A percentile compares a stretch with the other conserved stretches of the same genome.
Evolutionary conservation across 202 grass and related monocot genomes (phyloP).

Genomic region (Digitaria exilis): DNA sequence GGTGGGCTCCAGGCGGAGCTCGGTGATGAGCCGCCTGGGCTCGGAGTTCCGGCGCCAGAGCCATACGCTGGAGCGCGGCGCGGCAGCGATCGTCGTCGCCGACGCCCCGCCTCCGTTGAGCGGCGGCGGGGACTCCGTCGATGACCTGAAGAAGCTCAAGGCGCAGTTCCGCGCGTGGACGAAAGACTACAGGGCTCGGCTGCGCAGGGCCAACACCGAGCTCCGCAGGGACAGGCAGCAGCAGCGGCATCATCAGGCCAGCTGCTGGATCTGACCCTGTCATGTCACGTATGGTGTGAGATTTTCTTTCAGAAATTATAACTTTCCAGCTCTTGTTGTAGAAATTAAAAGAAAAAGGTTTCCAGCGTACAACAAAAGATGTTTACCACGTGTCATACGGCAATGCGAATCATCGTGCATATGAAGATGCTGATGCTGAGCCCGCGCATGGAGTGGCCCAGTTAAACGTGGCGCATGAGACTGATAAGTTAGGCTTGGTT

Average conservation of each 20-base stretch:
- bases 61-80: conserved; percentile 50
- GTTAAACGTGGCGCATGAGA: background rate
- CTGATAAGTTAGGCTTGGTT: background rate
- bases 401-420: background rate
- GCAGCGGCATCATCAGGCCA: background rate
- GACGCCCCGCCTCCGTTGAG: conserved; percentile 27
- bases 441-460: background rate
- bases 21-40: conserved; percentile 32
- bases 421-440: background rate
- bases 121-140: background rate
- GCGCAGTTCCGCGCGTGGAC: conserved; percentile 62
- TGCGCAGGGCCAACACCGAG: conserved; percentile 41
- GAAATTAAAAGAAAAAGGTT: background rate
- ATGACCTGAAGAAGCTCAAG: conserved; percentile 60
- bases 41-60: conserved; percentile 55
- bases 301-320: background rate
- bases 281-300: too few relatives aligned
- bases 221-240: conserved; percentile 25
- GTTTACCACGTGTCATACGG: background rate
- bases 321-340: too few relatives aligned
- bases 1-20: conserved; percentile 10
- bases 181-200: conserved; percentile 62
- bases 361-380: background rate
- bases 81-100: conserved; percentile 29
- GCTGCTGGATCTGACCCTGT: conserved; percentile 38